Base-by-base conservation (phyloP, 78 protist species). In the Tieghemostelium lacteum region DNA sequence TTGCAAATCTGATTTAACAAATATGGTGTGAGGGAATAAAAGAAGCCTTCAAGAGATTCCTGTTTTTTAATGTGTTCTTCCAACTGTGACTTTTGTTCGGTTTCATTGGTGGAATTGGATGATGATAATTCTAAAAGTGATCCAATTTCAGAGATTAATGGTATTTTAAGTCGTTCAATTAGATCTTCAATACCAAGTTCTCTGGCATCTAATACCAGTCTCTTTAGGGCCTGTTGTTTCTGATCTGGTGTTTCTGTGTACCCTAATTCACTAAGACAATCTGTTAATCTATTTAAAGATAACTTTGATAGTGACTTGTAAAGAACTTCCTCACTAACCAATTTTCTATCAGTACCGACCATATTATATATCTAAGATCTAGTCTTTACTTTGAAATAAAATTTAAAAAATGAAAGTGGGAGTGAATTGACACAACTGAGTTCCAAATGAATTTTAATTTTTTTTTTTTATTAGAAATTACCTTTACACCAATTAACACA, bases 1-100 rank as follows among this genome's bases (percentile, higher is more conserved):
- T 50, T 5, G 39, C 91, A 83, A 69, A 58, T 69, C 26, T 42
- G 17, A 1, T 40, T 28, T 8, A 83, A 28, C 2, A 69, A 55
- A 45, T 83, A 78, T 8, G 71, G 70, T 8, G 91, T 83, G 8
- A 83, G 45, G 2, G 49, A 19, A 33, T 24, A 29, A 28, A 83
- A 83, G 16, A 58, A 49, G 10, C 37, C 36, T 5, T 42, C 49
- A 5, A 83, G 39, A 22, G 91, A 55, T 12, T 69, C 78, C 10
- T 49, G 42, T 45, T 83, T 83, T 55, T 69, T 55, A 14, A 10
- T 14, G n/a, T 45, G 52, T 10, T 45, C 52, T 6, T 14, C n/a
- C 10, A 14, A 6, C 10, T 14, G 52, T 45, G 52, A 14, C 52
- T 6, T 14, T 10, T 45, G 52, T 10, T 45, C 52, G n/a, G 10